A percentile compares a stretch with the other conserved stretches of the same genome.
Evolutionary conservation across 1,139 yeast species (phyloP).

Genomic region (Martiniozyma asiatica): DNA sequence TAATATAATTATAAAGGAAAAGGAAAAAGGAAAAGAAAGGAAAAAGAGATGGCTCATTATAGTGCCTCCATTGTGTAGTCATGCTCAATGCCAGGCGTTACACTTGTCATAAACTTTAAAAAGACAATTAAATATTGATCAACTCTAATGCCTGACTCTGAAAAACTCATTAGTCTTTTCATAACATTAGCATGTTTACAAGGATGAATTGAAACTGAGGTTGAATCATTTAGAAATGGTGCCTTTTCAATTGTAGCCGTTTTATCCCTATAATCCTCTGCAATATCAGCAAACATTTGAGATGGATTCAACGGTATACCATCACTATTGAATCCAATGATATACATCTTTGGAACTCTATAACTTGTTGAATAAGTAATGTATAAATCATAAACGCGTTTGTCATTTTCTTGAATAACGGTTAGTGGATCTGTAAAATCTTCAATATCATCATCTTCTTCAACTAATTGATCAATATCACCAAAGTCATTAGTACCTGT

Average conservation of each 20-base stretch:
- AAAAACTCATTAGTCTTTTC: slow-evolving; percentile 70
- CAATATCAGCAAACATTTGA: slow-evolving; percentile 90
- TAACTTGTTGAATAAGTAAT: slow-evolving; percentile 91
- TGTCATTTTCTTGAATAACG: slow-evolving; percentile 28
- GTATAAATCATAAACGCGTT: slow-evolving; percentile 75
- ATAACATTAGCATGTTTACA: slow-evolving; percentile 92
- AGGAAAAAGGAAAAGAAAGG: no score
- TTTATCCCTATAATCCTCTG: slow-evolving; percentile 83
- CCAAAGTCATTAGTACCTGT: slow-evolving; percentile 9
- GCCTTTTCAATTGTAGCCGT: slow-evolving; percentile 93
- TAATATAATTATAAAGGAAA: no score
- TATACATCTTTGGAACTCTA: slow-evolving; percentile 87
- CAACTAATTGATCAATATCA: slow-evolving; percentile 15
- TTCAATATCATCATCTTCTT: slow-evolving; percentile 18
- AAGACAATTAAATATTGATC: slow-evolving; percentile 86
- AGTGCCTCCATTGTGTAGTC: slow-evolving; percentile 93
- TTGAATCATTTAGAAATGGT: slow-evolving; percentile 69
- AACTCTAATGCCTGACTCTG: slow-evolving; percentile 43
- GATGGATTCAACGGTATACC: slow-evolving; percentile 82
- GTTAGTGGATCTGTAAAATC: slow-evolving; percentile 22
- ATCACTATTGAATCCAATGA: slow-evolving; percentile 74
- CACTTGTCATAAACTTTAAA: slow-evolving; percentile 88
- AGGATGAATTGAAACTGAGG: slow-evolving; percentile 89
- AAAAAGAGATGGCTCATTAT: no score
- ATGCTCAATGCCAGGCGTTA: slow-evolving; percentile 94